A percentile compares a stretch with the other conserved stretches of the same genome.
Conservation (phyloP, 495 filamentous ascomycete species). For the Hyaloscypha bicolor region DNA sequence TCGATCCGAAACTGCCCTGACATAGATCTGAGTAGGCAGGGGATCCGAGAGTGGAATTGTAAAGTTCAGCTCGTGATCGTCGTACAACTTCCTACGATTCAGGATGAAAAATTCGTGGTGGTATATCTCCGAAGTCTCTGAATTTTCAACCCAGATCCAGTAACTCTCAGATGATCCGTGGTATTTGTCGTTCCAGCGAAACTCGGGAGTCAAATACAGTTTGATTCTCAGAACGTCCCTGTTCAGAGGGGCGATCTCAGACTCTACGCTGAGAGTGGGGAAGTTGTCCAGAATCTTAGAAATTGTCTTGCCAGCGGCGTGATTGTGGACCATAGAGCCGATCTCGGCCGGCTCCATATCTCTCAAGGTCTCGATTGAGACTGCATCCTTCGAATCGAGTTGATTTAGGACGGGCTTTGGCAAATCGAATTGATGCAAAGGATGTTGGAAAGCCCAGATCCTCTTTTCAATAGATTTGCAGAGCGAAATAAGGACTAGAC, state of each 20-base stretch:
- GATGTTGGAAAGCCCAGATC: conserved; percentile 93
- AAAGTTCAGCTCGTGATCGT: conserved; percentile 96
- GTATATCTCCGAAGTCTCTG: conserved; percentile 95
- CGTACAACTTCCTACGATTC: conserved; percentile 81
- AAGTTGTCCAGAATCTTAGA: conserved; percentile 85
- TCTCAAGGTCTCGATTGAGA: conserved; percentile 76
- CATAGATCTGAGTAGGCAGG: conserved; percentile 91
- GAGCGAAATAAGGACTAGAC: conserved; percentile 81
- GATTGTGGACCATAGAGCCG: conserved; percentile 88
- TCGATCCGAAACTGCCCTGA: conserved; percentile 89
- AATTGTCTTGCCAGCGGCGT: conserved; percentile 79
- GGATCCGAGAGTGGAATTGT: conserved; percentile 95
- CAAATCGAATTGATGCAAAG: conserved; percentile 92
- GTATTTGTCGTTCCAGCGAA: conserved; percentile 93
- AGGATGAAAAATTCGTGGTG: conserved; percentile 98
- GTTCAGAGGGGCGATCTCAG: conserved; percentile 94
- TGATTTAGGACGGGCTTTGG: conserved; percentile 81
- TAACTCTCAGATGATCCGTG: conserved; percentile 95
- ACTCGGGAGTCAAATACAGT: conserved; percentile 84
- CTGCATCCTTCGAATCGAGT: conserved; percentile 73
- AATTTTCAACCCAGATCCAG: conserved; percentile 99
- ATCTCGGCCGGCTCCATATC: conserved; percentile 95
- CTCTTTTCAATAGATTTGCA: conserved; percentile 97
- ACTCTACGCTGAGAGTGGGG: conserved; percentile 84
- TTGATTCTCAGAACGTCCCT: conserved; percentile 89